A percentile compares a stretch with the other conserved stretches of the same genome.
These are phyloP conservation scores for Mycena haematopus DNA, from an alignment of 768 basidiomycete genomes.

Conservation along the genomic window DNA sequence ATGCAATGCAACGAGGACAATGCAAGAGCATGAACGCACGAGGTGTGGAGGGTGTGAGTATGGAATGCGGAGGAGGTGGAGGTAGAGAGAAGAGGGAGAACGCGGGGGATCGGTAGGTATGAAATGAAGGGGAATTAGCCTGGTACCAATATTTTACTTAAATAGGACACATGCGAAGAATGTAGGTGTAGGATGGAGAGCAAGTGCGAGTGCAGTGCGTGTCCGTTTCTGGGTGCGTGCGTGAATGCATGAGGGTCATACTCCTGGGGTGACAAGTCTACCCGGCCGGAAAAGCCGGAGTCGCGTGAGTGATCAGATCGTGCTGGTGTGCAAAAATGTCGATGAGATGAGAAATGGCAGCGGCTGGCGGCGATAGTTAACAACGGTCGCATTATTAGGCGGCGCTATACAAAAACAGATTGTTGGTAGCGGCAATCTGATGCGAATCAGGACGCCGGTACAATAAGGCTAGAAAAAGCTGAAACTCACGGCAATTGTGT, in stretches of 20 bases:
- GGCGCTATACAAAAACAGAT: constrained; percentile 87
- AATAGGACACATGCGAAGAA: constrained; percentile 23
- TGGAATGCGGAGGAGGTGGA: not conserved
- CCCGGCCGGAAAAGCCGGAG: constrained; percentile 8
- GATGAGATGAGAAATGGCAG: constrained; percentile 6
- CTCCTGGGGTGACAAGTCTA: constrained; percentile 29
- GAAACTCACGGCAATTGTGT: constrained; percentile 89
- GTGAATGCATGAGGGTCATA: constrained; percentile 28
- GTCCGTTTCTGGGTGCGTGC: constrained; percentile 25
- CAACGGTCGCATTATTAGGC: constrained; percentile 46
- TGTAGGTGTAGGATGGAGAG: constrained; percentile 21
- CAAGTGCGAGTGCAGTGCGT: constrained; percentile 26
- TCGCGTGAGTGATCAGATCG: constrained; percentile 27
- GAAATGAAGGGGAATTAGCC: constrained; percentile 25
- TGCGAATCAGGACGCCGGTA: constrained; percentile 10
- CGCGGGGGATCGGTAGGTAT: constrained; percentile 7
- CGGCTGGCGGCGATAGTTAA: not conserved
- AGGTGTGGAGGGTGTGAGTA: constrained; percentile 19
- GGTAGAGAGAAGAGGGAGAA: not conserved
- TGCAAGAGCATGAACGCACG: constrained; percentile 28
- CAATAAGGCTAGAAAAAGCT: not conserved
- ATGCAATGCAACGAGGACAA: constrained; percentile 15
- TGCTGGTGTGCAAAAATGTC: constrained; percentile 26
- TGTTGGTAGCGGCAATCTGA: constrained; percentile 97
- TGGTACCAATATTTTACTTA: constrained; percentile 26